Evolutionary conservation across 2,329 filamentous ascomycete genomes (phyloP), one percentile per base, ranked within the genome.

Genomic region (Neofusicoccum laricinum): DNA sequence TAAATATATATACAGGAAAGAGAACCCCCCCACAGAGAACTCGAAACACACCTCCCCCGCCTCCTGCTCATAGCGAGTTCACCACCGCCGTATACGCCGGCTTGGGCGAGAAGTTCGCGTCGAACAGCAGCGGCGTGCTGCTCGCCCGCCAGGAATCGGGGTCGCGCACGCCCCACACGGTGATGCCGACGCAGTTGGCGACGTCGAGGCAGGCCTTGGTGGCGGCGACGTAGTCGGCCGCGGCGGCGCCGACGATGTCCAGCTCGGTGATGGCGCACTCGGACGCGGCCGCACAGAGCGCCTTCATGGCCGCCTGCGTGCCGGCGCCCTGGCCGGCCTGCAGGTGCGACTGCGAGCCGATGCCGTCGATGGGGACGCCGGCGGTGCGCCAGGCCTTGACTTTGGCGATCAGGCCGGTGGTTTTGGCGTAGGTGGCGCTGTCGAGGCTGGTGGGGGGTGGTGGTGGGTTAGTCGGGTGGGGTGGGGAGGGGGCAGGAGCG

Each of bases 191-290:
- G 71, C 88, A 90, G 72, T 86, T 85, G 6, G 78, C 65, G 53
- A 86, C 77, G 19, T 81, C 76, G 36, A 88, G 72, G 69, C 88
- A 91, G 6, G 84, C 87, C 53, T 84, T 81, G 8, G 74, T 68
- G 40, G 73, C 79, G 46, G 82, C 81, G n/a, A 82, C 75, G 70
- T 88, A 90, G 73, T 90, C 88, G 19, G 75, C 75, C 4, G 81
- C 68, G 17, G 82, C 77, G 7, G 85, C 86, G 19, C 79, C 78
- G 58, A 83, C 82, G 70, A 92, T 90, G 71, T 92, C 89, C 21
- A 90, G 80, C 77, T 90, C 88, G 1, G 88, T 90, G 55, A 90
- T 81, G 5, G 88, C 87, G 36, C 88, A 82, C 71, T 90, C 86
- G 17, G 80, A 74, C 14, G 80, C 82, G 5, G 82, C 78, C 11